These are phyloP conservation scores for Penicillium soppii DNA, from an alignment of 495 filamentous ascomycete genomes.

Conservation along the genomic window DNA sequence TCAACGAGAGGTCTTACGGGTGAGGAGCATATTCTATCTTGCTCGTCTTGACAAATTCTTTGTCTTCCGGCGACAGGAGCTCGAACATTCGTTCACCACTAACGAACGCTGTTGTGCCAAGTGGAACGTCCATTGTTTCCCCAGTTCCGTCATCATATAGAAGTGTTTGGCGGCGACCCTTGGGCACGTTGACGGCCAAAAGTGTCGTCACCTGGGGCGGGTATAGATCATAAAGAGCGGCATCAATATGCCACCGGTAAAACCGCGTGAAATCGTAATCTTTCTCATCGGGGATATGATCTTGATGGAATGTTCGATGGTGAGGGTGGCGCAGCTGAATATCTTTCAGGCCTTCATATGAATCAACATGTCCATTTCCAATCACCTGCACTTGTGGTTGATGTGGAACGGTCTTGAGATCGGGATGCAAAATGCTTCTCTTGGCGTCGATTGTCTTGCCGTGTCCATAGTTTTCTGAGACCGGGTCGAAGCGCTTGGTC, in stretches of 20 bases:
- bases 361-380: slow-evolving; percentile 64
- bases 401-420: slow-evolving; percentile 74
- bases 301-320: slow-evolving; percentile 70
- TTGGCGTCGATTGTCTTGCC: slow-evolving; percentile 68
- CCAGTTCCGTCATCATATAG: slow-evolving; percentile 69
- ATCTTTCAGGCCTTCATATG: slow-evolving; percentile 66
- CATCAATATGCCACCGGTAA: slow-evolving; percentile 79
- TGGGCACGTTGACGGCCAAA: slow-evolving; percentile 64
- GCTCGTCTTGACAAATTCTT: slow-evolving; percentile 61
- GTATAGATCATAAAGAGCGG: slow-evolving; percentile 69
- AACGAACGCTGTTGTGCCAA: slow-evolving; percentile 76
- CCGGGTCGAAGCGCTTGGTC: slow-evolving; percentile 67
- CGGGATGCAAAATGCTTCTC: slow-evolving; percentile 69
- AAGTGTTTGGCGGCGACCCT: slow-evolving; percentile 60
- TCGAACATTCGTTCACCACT: slow-evolving; percentile 66
- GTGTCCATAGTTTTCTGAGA: slow-evolving; percentile 64
- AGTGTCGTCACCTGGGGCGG: slow-evolving; percentile 69
- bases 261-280: slow-evolving; percentile 69
- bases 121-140: slow-evolving; percentile 65
- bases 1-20: slow-evolving; percentile 36
- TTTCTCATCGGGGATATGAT: slow-evolving; percentile 58
- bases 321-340: slow-evolving; percentile 70
- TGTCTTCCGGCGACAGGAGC: slow-evolving; percentile 58
- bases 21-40: slow-evolving; percentile 73
- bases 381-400: slow-evolving; percentile 79